Base-by-base conservation (phyloP, 768 basidiomycete genomes). In the Pleurotus sapidus region DNA sequence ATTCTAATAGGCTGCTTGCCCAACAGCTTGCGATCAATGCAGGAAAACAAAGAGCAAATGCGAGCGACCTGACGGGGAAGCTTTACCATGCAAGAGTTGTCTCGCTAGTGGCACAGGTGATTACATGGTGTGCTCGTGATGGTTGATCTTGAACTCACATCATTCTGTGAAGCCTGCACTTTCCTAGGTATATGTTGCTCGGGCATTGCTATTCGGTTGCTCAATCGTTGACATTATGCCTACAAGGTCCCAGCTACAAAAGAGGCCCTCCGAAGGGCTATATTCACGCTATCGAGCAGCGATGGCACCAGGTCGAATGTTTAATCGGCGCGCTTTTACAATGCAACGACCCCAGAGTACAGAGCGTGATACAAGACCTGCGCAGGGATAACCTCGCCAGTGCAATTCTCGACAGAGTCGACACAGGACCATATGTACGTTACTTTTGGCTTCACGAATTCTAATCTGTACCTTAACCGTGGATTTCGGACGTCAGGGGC, bases 271-370 rank as follows among this genome's bases (percentile, higher is more conserved):
- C 91, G 5, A 92, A 92, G 66, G 93, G 93, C 17, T 95, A 95
- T 68, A 94, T 95, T 49, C 90, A 94, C 68, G 93, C 93, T 39
- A 93, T 95, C 51, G 93, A 95, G 72, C 89, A 91, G 58, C 73
- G 93, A 64, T 89, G 93, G 85, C 93, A 95, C 64, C 90, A 94
- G 67, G 89, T 95, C 63, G 94, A 95, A 70, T 89, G 92, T 11
- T 74, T 95, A n/a, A 77, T 95, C 4, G 93, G 91, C 37, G 86
- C 88, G 11, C 78, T 95, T 51, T 77, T 95, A 49, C 83, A 88
- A 63, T 89, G 88, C 57, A 78, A 81, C 25, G 87, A 90, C 68
- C 74, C 81, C 15, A 74, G 85, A 57, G 84, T 89, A 0, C 83
- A 86, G 66, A 74, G 72, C 37, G 67, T 91, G 49, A 75, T 91